Evolutionary conservation across 192 early-diverging fungal species (phyloP), one percentile per base, ranked within the genome.

Genomic region (Coemansia sp.): DNA sequence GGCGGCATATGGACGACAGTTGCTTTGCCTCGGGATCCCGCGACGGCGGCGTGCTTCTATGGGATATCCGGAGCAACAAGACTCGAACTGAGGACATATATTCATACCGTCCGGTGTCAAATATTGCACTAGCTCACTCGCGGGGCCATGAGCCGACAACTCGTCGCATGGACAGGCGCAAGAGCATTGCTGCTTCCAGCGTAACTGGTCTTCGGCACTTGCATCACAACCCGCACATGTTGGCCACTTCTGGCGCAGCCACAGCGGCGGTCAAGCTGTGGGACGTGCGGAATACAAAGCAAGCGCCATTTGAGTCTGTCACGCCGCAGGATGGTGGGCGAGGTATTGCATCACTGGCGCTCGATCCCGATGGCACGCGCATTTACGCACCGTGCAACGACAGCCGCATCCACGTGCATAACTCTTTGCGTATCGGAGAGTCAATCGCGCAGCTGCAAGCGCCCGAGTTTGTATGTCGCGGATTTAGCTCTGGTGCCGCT

Each of bases 361-460:
- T 90, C 6, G 81, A 86, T 47, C 62, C 82, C 0, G 70, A 79
- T 27, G 92, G 91, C 6, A 75, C 82, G 18, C 62, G 85, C 0
- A 50, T 93, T 13, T 94, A 83, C 62, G 81, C 91, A 12, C 59
- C 89, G 0, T 92, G 88, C 75, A 84, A 82, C 27, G 91, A 71
- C 51, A 65, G 49, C 54, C 71, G 80, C 39, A 76, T 95, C 4
- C 86, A 93, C 59, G 86, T 89, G 76, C 89, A 87, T 73, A 83
- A 86, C 55, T 64, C 86, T 0, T 46, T 57, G 13, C 57, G 71
- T 43, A 68, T 89, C 1, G 67, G 77, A 0, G 19, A 53, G 2
- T 86, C 89, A 1, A 55, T 83, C 9, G 66, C 68, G 6, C 62
- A 61, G 6, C 89, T 85, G 25, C 78, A 82, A 5, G 84, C 83